A percentile compares a stretch with the other conserved stretches of the same genome.
Evolutionary conservation across 805 yeast genomes (phyloP).

Genomic region (Hanseniaspora pseudoguilliermondii): DNA sequence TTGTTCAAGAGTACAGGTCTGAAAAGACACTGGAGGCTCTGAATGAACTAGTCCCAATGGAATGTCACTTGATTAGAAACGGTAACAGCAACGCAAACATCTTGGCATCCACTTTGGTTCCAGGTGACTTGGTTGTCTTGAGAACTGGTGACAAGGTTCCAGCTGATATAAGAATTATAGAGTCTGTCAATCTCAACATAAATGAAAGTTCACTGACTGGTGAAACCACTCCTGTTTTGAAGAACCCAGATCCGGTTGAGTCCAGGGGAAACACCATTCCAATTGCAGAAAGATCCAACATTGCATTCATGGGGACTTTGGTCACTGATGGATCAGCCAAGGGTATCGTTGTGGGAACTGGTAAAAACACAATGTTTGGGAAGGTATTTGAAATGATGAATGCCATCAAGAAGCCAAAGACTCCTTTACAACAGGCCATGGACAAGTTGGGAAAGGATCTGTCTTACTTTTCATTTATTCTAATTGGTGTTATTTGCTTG

Average conservation of each 20-base stretch:
- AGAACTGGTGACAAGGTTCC: conserved; percentile 92
- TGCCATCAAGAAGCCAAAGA: conserved; percentile 90
- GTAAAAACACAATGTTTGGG: conserved; percentile 83
- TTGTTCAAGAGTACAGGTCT: conserved; percentile 91
- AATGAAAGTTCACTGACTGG: conserved; percentile 96
- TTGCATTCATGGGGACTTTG: conserved; percentile 94
- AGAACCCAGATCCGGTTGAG: conserved; percentile 37
- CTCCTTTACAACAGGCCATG: conserved; percentile 93
- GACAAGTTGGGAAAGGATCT: conserved; percentile 87
- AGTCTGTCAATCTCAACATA: conserved; percentile 65
- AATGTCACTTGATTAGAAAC: conserved; percentile 78
- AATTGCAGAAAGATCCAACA: conserved; percentile 55
- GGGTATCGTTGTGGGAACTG: conserved; percentile 88
- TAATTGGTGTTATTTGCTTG: conserved; percentile 83
- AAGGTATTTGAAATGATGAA: conserved; percentile 91
- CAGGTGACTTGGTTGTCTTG: conserved; percentile 88
- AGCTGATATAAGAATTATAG: conserved; percentile 76
- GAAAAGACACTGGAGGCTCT: conserved; percentile 90
- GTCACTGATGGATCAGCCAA: conserved; percentile 92
- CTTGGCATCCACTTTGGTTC: conserved; percentile 77
- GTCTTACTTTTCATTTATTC: conserved; percentile 67
- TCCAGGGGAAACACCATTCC: conserved; percentile 32
- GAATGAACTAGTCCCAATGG: conserved; percentile 90
- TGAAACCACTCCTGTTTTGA: conserved; percentile 78
- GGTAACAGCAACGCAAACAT: conserved; percentile 60